Evolutionary conservation across 1,284 basidiomycete genomes (phyloP), one percentile per base, ranked within the genome.

Genomic region (Tremellales sp.): DNA sequence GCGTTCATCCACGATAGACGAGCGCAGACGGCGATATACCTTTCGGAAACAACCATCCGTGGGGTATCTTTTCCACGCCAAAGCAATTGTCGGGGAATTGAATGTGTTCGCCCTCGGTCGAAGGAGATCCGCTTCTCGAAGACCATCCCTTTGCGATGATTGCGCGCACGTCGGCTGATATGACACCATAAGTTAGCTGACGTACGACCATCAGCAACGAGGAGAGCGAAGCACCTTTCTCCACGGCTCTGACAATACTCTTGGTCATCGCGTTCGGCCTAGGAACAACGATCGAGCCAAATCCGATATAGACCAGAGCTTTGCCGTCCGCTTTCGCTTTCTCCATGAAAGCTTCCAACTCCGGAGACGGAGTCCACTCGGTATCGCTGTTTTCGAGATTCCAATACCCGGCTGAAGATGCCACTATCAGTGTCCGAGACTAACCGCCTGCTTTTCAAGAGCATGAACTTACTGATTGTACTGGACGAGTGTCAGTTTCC

Each of bases 71-170:
- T 43, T 84, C 80, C 33, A 86, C 71, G 19, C 52, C 48, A 53
- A 65, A 71, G 52, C 69, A 71, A 24, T 55, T 67, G 5, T 58
- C 53, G 2, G 74, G 74, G 47, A 69, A 65, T 5, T 77, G 76
- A 39, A 78, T 74, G 24, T 71, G 68, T 42, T 74, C 54, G 68
- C 66, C 56, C 61, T 68, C 67, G 35, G 65, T 65, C 2, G 60
- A 50, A 14, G 67, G 60, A 40, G 66, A 62, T 7, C 59, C 60
- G 73, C 77, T 49, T 61, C 85, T 75, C 10, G 80, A 77, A 0
- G 82, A 82, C 86, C 86, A 88, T 19, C 86, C 86, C 64, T 85
- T 85, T 16, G 81, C 82, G 19, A 88, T 76, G 53, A 88, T 83
- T 0, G 85, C 86, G 25, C 83, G 75, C 2, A 86, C 83, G 53